Conservation (phyloP, 2,329 filamentous ascomycete species). For the Trichoderma citrinoviride region DNA sequence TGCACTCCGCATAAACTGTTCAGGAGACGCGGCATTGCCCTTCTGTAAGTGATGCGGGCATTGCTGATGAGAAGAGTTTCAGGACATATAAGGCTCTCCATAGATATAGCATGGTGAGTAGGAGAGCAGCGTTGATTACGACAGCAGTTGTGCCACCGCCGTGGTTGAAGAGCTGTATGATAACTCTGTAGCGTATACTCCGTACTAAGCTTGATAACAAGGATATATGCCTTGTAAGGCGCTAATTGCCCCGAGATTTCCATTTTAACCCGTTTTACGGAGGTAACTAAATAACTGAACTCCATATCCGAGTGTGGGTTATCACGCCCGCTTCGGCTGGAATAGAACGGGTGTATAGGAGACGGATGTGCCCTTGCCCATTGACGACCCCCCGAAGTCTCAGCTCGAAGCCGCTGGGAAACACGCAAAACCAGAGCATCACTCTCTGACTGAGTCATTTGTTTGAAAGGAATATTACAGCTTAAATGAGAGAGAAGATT, state of each 20-base stretch:
- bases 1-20: too few relatives aligned
- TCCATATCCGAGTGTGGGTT: neutral
- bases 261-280: neutral
- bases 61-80: too few relatives aligned
- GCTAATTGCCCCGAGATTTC: neutral
- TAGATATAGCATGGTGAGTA: fast-evolving
- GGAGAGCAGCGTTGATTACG: too few relatives aligned
- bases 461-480: neutral
- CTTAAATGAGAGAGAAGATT: neutral
- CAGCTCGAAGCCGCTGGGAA: neutral
- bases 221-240: neutral
- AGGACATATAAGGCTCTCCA: too few relatives aligned
- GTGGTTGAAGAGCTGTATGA: too few relatives aligned
- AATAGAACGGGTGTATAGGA: neutral
- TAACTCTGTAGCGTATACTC: too few relatives aligned
- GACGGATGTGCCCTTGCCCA: neutral
- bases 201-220: neutral
- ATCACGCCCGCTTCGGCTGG: neutral
- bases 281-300: neutral
- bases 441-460: neutral
- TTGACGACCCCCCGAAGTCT: neutral
- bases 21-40: too few relatives aligned
- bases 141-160: too few relatives aligned
- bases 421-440: neutral
- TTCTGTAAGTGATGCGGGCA: too few relatives aligned